Evolutionary conservation across 2,329 filamentous ascomycete species (phyloP).

Genomic region (Didymellaceae sp.): DNA sequence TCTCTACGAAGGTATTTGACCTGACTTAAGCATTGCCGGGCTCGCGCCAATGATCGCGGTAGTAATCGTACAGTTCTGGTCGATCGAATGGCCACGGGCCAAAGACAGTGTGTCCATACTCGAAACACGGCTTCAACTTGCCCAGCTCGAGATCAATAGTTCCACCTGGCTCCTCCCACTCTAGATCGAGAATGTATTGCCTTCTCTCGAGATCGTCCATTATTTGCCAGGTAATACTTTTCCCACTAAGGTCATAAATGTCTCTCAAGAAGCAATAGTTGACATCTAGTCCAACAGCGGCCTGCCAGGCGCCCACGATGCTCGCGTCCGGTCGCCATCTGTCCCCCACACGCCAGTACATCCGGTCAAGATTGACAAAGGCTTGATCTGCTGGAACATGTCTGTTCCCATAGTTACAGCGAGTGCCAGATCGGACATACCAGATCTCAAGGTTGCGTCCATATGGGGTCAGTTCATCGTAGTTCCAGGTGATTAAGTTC

Average conservation of each 20-base stretch:
- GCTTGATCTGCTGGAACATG: not conserved
- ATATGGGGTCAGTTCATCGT: not conserved
- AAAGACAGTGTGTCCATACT: not conserved
- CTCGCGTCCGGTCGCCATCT: not conserved
- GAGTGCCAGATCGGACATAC: not conserved
- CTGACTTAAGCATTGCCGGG: too few species aligned
- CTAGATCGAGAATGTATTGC: not conserved
- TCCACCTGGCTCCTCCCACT: not conserved
- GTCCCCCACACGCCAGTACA: conserved; percentile 2
- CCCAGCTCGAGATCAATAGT: not conserved
- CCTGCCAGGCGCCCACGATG: not conserved
- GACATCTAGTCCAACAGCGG: not conserved
- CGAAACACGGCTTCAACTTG: not conserved
- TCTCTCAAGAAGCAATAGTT: not conserved
- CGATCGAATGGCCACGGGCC: too few species aligned
- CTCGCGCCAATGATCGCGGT: too few species aligned
- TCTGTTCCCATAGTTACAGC: not conserved
- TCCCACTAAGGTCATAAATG: not conserved
- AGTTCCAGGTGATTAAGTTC: not conserved
- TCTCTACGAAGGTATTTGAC: too few species aligned
- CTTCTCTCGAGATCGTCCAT: not conserved
- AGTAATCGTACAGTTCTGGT: too few species aligned
- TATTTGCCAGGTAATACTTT: not conserved
- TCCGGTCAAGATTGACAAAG: not conserved
- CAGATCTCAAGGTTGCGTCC: not conserved